Conservation (phyloP, 2,329 filamentous ascomycete genomes). For the Alternaria brassicae region DNA sequence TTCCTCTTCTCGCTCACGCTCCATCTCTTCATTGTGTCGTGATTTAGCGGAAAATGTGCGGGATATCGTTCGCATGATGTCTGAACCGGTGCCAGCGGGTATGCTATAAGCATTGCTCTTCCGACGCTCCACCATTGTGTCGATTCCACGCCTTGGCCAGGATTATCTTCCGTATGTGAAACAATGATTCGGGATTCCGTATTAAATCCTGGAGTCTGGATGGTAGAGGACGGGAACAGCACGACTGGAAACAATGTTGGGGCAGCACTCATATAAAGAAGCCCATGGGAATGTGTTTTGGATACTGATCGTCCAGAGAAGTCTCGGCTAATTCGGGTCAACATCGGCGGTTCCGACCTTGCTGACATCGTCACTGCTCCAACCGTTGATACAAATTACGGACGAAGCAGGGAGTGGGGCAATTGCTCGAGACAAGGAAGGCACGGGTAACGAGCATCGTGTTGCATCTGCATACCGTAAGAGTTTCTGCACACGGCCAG, state of each 20-base stretch:
- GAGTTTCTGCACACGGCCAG: not conserved
- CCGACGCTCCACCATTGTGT: constrained; percentile 2
- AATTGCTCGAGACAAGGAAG: not conserved
- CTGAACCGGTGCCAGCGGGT: constrained; percentile 17
- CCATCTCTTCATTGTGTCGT: constrained; percentile 14
- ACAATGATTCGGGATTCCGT: not conserved
- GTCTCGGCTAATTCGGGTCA: not conserved
- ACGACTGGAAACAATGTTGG: not conserved
- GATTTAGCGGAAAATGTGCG: constrained; percentile 29
- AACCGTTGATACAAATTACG: not conserved
- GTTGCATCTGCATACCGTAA: not conserved
- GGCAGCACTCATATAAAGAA: not conserved
- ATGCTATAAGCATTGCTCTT: constrained; percentile 5
- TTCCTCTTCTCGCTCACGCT: constrained; percentile 6
- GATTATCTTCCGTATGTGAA: not conserved
- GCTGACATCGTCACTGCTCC: constrained; percentile 1
- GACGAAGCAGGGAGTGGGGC: constrained; percentile 4
- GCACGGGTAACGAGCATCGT: not conserved
- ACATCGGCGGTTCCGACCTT: constrained; percentile 1
- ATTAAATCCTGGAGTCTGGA: not conserved
- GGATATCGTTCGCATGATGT: constrained; percentile 24
- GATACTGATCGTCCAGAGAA: not conserved
- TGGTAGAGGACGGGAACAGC: not conserved
- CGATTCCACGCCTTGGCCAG: not conserved
- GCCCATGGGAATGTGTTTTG: not conserved